Evolutionary conservation across 371 early-diverging fungal genomes (phyloP).

Genomic region (Rhizopus stolonifer): DNA sequence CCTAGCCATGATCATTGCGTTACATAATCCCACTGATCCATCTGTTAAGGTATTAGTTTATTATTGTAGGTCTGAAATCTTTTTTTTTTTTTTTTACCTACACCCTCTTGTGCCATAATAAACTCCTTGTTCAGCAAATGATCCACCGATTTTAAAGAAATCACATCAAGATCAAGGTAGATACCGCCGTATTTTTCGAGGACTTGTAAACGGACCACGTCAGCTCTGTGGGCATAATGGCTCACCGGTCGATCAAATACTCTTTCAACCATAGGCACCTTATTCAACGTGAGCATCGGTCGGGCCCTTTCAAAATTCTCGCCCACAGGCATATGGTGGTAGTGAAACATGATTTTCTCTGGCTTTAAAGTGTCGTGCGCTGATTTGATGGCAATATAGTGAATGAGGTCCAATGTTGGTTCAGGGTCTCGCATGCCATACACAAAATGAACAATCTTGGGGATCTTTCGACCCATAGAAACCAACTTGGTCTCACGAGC

Average conservation of each 20-base stretch:
- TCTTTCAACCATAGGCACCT: conserved; percentile 31
- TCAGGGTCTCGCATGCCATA: conserved; percentile 45
- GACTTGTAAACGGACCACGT: conserved; percentile 46
- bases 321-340: conserved; percentile 48
- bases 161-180: conserved; percentile 54
- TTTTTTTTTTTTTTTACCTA: conserved; percentile 29
- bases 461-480: conserved; percentile 25
- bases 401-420: conserved; percentile 46
- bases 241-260: conserved; percentile 44
- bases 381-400: conserved; percentile 55
- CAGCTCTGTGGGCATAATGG: conserved; percentile 53
- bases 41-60: conserved; percentile 14
- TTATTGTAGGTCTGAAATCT: too few relatives aligned
- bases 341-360: conserved; percentile 50
- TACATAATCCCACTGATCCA: conserved; percentile 51
- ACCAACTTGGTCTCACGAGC: conserved; percentile 19
- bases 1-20: conserved; percentile 50
- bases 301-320: conserved; percentile 45
- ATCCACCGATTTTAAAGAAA: conserved; percentile 48
- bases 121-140: conserved; percentile 45
- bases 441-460: conserved; percentile 55
- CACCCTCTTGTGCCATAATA: conserved; percentile 54
- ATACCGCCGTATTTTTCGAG: conserved; percentile 51
- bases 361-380: conserved; percentile 51
- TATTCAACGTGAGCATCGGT: conserved; percentile 37